These are phyloP conservation scores for Thielaviopsis cerberus DNA, from an alignment of 2,329 filamentous ascomycete genomes.

Conservation along the genomic window DNA sequence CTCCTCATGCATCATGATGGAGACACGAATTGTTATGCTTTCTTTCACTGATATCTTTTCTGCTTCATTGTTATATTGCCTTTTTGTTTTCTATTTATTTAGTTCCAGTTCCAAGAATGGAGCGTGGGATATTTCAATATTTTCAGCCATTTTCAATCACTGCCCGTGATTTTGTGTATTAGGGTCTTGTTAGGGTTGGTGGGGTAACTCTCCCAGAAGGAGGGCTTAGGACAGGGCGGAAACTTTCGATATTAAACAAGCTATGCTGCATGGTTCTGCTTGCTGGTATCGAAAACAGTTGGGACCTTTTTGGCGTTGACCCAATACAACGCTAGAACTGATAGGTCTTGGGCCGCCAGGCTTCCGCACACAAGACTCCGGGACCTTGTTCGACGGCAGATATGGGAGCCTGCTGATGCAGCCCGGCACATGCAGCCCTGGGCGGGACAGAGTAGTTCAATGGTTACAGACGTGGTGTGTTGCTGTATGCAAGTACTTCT, in stretches of 20 bases:
- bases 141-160: background rate
- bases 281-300: background rate
- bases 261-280: background rate
- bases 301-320: background rate
- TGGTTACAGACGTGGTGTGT: background rate
- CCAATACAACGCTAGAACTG: background rate
- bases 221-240: background rate
- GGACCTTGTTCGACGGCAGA: background rate
- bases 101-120: background rate
- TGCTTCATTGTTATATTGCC: background rate
- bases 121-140: background rate
- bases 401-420: background rate
- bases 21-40: conserved; percentile 11
- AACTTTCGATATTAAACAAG: background rate
- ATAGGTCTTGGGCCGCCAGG: background rate
- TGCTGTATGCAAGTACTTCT: background rate
- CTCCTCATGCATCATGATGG: background rate
- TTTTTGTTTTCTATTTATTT: background rate
- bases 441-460: background rate
- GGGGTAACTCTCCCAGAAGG: too few species aligned
- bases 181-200: too few species aligned
- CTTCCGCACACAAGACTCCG: background rate
- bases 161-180: background rate
- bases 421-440: background rate
- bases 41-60: background rate